Base-by-base conservation (phyloP, 257 asterid species). In the Craterostigma plantagineum region DNA sequence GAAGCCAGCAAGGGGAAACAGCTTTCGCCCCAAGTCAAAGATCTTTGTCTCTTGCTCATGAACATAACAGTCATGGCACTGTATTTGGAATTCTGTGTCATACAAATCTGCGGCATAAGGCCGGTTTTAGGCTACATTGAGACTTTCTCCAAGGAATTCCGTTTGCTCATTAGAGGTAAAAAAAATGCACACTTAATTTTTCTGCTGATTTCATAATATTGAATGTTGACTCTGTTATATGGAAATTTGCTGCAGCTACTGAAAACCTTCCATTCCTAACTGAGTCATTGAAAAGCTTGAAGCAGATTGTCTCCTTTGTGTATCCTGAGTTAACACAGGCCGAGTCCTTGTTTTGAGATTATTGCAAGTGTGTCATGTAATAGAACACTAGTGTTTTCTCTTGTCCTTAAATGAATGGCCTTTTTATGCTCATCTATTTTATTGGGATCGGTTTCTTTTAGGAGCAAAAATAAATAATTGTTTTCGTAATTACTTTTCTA, bases 91-190 rank as follows among this genome's bases (percentile, higher is more conserved):
- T 73, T 54, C n/a, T 90, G 86, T 17, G 95, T 90, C 49, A 68
- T 80, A 60, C 95, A 79, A 63, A 75, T 82, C 17, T 90, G 98
- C 66, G 95, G 90, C 55, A 76, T 90, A 50, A 67, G 92, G 53
- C 93, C 95, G 18, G 93, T 83, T 11, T 62, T 63, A 48, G 98
- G 95, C 50, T 92, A 54, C 14, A 63, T 75, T 0, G 95, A 90
- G 70, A 62, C 81, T 12, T 82, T 83, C 73, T 60, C 84, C 48
- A 90, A 67, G 73, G 92, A 74, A 52, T 53, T 77, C 35, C 63
- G 63, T 30, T 59, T 63, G 34, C 64, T 90, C 17, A 8, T 62
- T 41, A 65, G 71, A 79, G 95, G 98, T 81, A 39, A 14, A 1
- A 17, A n/a, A n/a, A n/a, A n/a, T n/a, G n/a, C n/a, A n/a, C n/a